Percentiles rank a stretch among this genome's conserved stretches.
phyloP scores from a whole-genome alignment of 2,329 filamentous ascomycete genomes.

The Alternaria triticina region DNA sequence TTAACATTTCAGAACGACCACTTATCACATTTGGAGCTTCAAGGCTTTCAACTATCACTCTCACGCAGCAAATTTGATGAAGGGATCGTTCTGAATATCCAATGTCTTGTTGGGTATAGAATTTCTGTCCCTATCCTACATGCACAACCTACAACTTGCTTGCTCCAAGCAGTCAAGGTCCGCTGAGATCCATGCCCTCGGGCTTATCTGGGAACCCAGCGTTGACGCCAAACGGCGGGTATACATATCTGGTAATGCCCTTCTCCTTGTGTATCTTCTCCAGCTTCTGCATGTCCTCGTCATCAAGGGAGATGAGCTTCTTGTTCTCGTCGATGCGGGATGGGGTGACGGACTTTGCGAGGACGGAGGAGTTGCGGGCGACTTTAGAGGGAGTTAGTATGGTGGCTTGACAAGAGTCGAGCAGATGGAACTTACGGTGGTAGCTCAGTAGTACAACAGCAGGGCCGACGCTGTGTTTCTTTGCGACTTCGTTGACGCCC shows the following conservation, averaged over 20 bases:
- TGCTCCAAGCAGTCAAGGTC: conserved; percentile 25
- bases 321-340: conserved; percentile 73
- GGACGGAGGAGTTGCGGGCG: conserved; percentile 70
- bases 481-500: conserved; percentile 55
- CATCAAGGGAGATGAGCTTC: conserved; percentile 69
- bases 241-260: conserved; percentile 56
- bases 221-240: conserved; percentile 58
- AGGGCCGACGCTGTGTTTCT: conserved; percentile 56
- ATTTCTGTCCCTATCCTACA: conserved; percentile 8
- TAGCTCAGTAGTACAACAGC: conserved; percentile 73
- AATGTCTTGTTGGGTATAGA: conserved; percentile 16
- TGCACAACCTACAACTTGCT: conserved; percentile 10
- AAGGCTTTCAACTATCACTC: no score
- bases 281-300: conserved; percentile 64
- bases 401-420: no score
- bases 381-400: conserved; percentile 54
- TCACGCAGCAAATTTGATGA: no score
- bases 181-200: conserved; percentile 44
- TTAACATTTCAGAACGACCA: no score
- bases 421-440: conserved; percentile 67
- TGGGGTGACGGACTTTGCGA: conserved; percentile 75
- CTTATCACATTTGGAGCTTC: no score
- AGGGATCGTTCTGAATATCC: no score
- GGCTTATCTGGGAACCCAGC: conserved; percentile 58
- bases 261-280: conserved; percentile 55